Base-by-base conservation (phyloP, 257 asterid genomes). In the Dorcoceras hygrometricum region DNA sequence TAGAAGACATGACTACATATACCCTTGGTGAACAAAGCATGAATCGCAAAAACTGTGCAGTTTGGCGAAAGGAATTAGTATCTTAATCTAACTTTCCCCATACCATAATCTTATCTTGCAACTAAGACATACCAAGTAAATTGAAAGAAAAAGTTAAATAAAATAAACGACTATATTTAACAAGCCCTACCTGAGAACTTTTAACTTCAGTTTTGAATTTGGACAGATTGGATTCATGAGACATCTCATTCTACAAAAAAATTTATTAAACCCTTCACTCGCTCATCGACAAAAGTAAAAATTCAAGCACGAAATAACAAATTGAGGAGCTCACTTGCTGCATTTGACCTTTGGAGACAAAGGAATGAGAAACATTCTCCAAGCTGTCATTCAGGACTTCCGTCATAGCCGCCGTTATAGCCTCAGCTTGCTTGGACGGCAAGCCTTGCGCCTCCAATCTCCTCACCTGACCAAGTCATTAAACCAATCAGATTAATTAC, bases 391-490 rank as follows among this genome's bases (percentile, higher is more conserved):
- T 85, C 63, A 93, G 56, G 53, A 88, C 95, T 46, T 86, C 89
- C 8, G 84, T 86, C 81, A 93, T 78, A 1, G 91, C 83, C 51
- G 73, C 85, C 8, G 96, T 89, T 59, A 89, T 84, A 43, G 95
- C 97, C 87, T 93, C 95, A 18, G 99, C 99, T 48, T 90, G 97
- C 80, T 78, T 77, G 20, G 95, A 72, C 24, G 96, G 96, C 72
- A 93, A 80, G 1, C 96, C 97, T 73, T 88, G 85, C 46, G 80
- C 81, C 79, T 93, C 97, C 71, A 93, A 82, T 81, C 85, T 82
- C 84, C 95, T 81, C 34, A 88, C 99, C 97, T 90, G 72, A 76
- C 11, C 34, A 62, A 57, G 62, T n/a, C 27, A 59, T 62, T 2
- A 8, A 43, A 62, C 20, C 43, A 66, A 32, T 6, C 26, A 74